phyloP scores from a whole-genome alignment of 169 alveolate genomes.

The Perkinsus chesapeaki region DNA sequence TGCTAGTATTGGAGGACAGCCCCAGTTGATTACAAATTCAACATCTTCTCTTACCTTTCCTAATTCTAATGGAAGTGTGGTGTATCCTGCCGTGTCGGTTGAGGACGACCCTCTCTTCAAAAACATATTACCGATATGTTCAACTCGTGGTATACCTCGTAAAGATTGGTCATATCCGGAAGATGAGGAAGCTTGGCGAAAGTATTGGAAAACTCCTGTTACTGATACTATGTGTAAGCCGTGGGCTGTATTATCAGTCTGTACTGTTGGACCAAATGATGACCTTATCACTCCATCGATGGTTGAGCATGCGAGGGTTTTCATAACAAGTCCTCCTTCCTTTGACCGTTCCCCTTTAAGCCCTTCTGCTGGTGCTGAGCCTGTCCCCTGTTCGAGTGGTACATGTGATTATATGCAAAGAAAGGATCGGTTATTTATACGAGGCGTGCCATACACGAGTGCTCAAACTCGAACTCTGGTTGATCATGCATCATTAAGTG shows the following conservation, averaged over 20 bases:
- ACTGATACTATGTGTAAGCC: background rate
- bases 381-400: background rate
- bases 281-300: background rate
- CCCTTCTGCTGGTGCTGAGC: background rate
- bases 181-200: background rate
- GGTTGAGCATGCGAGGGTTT: background rate
- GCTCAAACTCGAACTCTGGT: background rate
- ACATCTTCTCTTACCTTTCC: no score
- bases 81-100: no score
- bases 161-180: background rate
- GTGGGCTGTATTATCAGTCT: background rate
- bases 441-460: background rate
- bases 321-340: background rate
- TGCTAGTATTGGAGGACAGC: no score
- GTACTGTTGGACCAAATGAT: background rate
- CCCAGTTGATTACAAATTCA: no score
- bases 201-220: background rate
- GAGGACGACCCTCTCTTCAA: background rate
- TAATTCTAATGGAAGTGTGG: no score
- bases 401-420: background rate
- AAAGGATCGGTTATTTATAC: background rate
- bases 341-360: background rate
- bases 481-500: background rate
- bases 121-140: background rate
- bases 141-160: background rate